phyloP scores from a whole-genome alignment of 2,329 filamentous ascomycete species.

The Gnomoniopsis sp. region DNA sequence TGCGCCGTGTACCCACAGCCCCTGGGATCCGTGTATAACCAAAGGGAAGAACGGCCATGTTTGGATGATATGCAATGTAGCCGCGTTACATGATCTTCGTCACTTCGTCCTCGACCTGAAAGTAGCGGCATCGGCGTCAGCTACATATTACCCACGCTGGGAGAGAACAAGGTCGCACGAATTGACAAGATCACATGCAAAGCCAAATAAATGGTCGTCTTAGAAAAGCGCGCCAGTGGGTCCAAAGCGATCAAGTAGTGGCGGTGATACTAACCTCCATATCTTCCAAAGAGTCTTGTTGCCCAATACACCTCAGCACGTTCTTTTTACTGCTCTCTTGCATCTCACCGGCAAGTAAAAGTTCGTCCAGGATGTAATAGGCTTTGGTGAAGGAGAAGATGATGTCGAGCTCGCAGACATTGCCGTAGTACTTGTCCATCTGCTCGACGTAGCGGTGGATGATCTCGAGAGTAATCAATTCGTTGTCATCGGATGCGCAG shows the following conservation, averaged over 20 bases:
- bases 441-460: slow-evolving; percentile 99
- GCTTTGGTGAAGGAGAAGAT: slow-evolving; percentile 99
- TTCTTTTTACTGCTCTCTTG: slow-evolving; percentile 99
- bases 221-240: background rate
- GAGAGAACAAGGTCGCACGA: slow-evolving; percentile 3
- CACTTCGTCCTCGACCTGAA: slow-evolving; percentile 83
- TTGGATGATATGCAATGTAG: slow-evolving; percentile 16
- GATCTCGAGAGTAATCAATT: slow-evolving; percentile 96
- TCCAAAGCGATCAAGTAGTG: background rate
- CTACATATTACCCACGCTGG: slow-evolving; percentile 27
- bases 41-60: background rate
- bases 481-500: slow-evolving; percentile 95
- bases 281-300: slow-evolving; percentile 96
- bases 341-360: slow-evolving; percentile 91
- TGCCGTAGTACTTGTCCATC: slow-evolving; percentile 99
- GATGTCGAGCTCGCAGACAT: slow-evolving; percentile 98
- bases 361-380: slow-evolving; percentile 97
- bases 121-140: slow-evolving; percentile 47
- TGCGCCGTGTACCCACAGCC: background rate
- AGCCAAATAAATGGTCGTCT: background rate
- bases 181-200: background rate
- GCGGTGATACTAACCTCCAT: slow-evolving; percentile 79
- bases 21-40: slow-evolving; percentile 3
- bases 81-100: slow-evolving; percentile 77
- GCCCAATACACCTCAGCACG: slow-evolving; percentile 89